Percentiles rank a stretch among this genome's conserved stretches.
Evolutionary conservation across 2,329 filamentous ascomycete species (phyloP).

Genomic region (Graphilbum ipis-grandicollis): DNA sequence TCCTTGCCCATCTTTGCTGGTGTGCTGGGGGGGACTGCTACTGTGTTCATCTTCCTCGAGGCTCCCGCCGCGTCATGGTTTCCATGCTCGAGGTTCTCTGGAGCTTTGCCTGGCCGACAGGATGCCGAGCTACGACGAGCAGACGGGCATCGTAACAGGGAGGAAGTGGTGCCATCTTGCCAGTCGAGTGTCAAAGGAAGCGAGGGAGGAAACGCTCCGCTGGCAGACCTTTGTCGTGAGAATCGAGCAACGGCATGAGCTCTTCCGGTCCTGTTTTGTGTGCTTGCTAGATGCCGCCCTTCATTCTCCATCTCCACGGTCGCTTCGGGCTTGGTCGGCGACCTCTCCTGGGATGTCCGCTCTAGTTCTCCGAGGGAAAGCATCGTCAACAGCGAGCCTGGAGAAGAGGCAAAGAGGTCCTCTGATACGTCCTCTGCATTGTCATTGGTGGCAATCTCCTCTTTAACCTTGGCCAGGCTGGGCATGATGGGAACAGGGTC

Average conservation of each 20-base stretch:
- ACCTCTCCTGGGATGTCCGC: too few relatives aligned
- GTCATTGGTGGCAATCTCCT: not conserved
- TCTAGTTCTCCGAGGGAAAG: slow-evolving; percentile 7
- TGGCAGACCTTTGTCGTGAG: not conserved
- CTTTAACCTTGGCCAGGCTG: not conserved
- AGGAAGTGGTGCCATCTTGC: too few relatives aligned
- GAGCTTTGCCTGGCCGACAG: not conserved
- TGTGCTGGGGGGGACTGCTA: too few relatives aligned
- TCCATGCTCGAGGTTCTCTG: not conserved
- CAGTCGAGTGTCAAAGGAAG: not conserved
- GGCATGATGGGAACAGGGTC: not conserved
- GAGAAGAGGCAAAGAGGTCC: slow-evolving; percentile 3
- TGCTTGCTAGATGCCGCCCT: too few relatives aligned
- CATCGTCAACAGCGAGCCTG: slow-evolving; percentile 7
- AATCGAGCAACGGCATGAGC: not conserved
- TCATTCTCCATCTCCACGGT: not conserved
- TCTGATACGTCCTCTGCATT: not conserved
- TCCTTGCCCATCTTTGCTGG: too few relatives aligned
- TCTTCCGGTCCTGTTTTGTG: not conserved
- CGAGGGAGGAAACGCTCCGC: not conserved
- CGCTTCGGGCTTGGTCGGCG: too few relatives aligned
- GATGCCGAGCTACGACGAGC: not conserved
- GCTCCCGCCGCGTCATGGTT: too few relatives aligned
- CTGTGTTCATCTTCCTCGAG: too few relatives aligned
- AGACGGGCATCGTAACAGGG: not conserved